phyloP scores from a whole-genome alignment of 2,329 filamentous ascomycete genomes.

The Emergomyces orientalis region DNA sequence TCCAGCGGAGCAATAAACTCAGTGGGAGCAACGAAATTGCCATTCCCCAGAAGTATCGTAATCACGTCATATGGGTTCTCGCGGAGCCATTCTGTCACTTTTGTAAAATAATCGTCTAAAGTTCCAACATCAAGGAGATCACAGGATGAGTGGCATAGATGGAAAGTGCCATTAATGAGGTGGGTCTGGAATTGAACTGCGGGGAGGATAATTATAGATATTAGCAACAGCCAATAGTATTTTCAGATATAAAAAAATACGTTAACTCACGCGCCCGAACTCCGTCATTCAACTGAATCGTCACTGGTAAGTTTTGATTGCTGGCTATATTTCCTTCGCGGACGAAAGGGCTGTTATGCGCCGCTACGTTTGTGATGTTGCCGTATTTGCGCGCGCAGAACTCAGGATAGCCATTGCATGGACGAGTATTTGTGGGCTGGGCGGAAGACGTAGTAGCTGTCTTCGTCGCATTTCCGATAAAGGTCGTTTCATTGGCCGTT shows the following conservation, averaged over 20 bases:
- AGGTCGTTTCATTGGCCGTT: slow-evolving; percentile 26
- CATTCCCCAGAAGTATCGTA: slow-evolving; percentile 77
- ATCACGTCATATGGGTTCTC: slow-evolving; percentile 77
- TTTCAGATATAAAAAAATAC: not conserved
- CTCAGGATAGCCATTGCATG: slow-evolving; percentile 71
- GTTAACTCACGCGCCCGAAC: slow-evolving; percentile 43
- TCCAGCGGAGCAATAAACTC: slow-evolving; percentile 62
- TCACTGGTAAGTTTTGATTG: slow-evolving; percentile 63
- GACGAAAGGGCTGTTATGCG: slow-evolving; percentile 75
- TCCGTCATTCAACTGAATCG: slow-evolving; percentile 67
- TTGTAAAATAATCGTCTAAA: slow-evolving; percentile 61
- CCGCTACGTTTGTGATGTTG: slow-evolving; percentile 69
- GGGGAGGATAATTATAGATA: not conserved
- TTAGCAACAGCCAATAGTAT: not conserved
- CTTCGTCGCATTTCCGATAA: slow-evolving; percentile 41
- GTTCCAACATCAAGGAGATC: slow-evolving; percentile 72
- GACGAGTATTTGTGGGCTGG: slow-evolving; percentile 58
- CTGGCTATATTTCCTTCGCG: slow-evolving; percentile 60
- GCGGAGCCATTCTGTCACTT: slow-evolving; percentile 63
- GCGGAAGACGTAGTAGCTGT: slow-evolving; percentile 41
- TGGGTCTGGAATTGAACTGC: slow-evolving; percentile 54
- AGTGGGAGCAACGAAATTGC: slow-evolving; percentile 57
- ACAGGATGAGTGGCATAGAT: slow-evolving; percentile 81
- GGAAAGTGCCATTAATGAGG: slow-evolving; percentile 48
- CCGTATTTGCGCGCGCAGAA: slow-evolving; percentile 68